A percentile compares a stretch with the other conserved stretches of the same genome.
Evolutionary conservation across 2,329 filamentous ascomycete genomes (phyloP).

Genomic region (Aspergillus uvarum): DNA sequence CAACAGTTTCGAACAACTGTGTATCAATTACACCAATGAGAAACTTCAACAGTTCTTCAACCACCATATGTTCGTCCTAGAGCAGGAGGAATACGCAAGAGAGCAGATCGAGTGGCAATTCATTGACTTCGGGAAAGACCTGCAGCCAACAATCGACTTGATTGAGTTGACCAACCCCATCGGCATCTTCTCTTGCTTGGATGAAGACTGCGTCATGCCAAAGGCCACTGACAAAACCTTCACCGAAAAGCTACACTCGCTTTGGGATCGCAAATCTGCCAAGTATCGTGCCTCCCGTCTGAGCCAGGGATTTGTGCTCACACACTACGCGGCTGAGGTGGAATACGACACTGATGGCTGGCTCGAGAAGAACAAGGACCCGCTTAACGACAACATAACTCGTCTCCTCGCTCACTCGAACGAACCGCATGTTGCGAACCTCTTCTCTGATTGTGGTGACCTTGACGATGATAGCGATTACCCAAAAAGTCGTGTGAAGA

Average conservation of each 20-base stretch:
- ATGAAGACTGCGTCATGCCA: constrained; percentile 98
- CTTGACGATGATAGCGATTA: constrained; percentile 69
- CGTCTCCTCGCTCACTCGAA: constrained; percentile 78
- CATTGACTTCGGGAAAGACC: constrained; percentile 95
- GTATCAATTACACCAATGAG: constrained; percentile 99
- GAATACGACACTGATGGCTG: constrained; percentile 94
- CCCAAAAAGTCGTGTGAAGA: constrained; percentile 81
- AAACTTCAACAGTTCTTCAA: constrained; percentile 99
- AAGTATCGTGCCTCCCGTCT: constrained; percentile 90
- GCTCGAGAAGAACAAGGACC: constrained; percentile 99
- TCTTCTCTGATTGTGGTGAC: constrained; percentile 88
- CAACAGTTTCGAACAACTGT: constrained; percentile 98
- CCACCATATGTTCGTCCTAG: constrained; percentile 98
- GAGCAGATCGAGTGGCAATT: constrained; percentile 99
- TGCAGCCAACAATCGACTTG: constrained; percentile 95
- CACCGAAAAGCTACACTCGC: constrained; percentile 91
- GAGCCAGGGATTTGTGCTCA: constrained; percentile 89
- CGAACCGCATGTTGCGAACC: constrained; percentile 75
- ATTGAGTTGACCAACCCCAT: constrained; percentile 97
- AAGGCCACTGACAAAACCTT: constrained; percentile 97
- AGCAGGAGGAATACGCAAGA: constrained; percentile 95
- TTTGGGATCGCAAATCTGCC: constrained; percentile 94
- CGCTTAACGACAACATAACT: constrained; percentile 94
- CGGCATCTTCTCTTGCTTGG: constrained; percentile 96
- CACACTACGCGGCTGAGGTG: constrained; percentile 95